Evolutionary conservation across 2,329 filamentous ascomycete genomes (phyloP).

Genomic region (Catunica adiposa): DNA sequence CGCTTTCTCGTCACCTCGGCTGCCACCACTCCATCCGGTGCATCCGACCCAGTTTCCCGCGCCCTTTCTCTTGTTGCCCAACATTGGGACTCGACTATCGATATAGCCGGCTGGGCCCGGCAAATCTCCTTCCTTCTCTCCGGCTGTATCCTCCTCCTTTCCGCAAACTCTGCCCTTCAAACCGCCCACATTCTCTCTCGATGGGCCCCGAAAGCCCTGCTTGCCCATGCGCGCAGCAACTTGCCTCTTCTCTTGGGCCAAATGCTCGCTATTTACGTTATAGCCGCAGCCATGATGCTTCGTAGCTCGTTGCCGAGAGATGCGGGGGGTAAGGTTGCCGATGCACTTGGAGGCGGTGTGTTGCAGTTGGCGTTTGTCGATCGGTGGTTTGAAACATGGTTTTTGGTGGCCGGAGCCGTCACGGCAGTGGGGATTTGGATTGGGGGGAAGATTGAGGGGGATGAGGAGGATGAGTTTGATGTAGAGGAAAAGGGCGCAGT

Average conservation of each 20-base stretch:
- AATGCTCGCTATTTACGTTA: constrained; percentile 71
- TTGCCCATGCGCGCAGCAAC: constrained; percentile 60
- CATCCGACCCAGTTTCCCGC: constrained; percentile 62
- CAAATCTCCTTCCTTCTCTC: constrained; percentile 73
- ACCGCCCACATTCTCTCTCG: constrained; percentile 69
- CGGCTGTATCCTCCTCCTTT: constrained; percentile 66
- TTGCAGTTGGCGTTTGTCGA: constrained; percentile 43
- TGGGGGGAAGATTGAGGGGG: constrained; percentile 26
- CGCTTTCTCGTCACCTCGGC: constrained; percentile 30
- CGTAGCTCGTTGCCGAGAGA: constrained; percentile 47
- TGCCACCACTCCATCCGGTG: constrained; percentile 17
- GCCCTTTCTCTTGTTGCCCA: constrained; percentile 63
- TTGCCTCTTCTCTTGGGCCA: constrained; percentile 65
- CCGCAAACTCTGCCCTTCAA: constrained; percentile 69
- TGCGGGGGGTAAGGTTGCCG: constrained; percentile 59
- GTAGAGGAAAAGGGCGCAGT: constrained; percentile 53
- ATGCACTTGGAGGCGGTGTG: constrained; percentile 56
- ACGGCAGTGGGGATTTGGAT: constrained; percentile 61
- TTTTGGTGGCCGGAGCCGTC: constrained; percentile 47
- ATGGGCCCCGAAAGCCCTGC: constrained; percentile 54
- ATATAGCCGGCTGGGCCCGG: constrained; percentile 73
- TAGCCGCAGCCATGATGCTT: constrained; percentile 60
- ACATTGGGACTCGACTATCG: constrained; percentile 69
- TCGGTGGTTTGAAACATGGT: constrained; percentile 79
- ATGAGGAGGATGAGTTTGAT: constrained; percentile 44